Percentiles rank a stretch among this genome's conserved stretches.
Conservation (phyloP, 257 asterid genomes). For the Gentiana macrophylla region DNA sequence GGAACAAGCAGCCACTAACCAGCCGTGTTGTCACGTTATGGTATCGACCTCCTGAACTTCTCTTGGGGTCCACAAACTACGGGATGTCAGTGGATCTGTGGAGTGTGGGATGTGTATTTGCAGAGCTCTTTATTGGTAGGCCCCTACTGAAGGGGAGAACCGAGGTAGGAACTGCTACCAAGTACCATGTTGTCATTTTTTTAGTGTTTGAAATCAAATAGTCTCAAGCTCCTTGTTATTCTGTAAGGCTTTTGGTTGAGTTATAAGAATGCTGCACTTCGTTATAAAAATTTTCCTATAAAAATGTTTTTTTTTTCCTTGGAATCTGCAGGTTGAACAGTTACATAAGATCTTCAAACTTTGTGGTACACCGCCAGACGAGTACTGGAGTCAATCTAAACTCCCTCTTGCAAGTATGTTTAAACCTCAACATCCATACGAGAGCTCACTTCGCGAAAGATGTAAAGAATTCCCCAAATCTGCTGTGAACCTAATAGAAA, state of each 20-base stretch:
- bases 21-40: slow-evolving; percentile 93
- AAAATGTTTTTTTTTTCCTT: background rate
- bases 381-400: slow-evolving; percentile 60
- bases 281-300: too few species aligned
- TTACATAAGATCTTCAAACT: slow-evolving; percentile 86
- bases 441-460: slow-evolving; percentile 62
- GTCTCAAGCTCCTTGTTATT: too few species aligned
- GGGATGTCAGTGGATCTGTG: slow-evolving; percentile 77
- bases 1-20: slow-evolving; percentile 50
- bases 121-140: slow-evolving; percentile 78
- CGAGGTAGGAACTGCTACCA: slow-evolving; percentile 39
- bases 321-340: slow-evolving; percentile 66
- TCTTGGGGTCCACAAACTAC: slow-evolving; percentile 70
- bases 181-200: too few species aligned
- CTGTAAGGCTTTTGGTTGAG: background rate
- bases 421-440: slow-evolving; percentile 80
- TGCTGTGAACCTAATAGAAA: slow-evolving; percentile 58
- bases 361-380: slow-evolving; percentile 78
- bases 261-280: background rate
- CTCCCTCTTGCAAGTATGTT: slow-evolving; percentile 84
- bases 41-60: slow-evolving; percentile 98
- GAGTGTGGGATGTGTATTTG: slow-evolving; percentile 95
- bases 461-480: slow-evolving; percentile 69
- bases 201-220: too few species aligned
- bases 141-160: slow-evolving; percentile 92